Base-by-base conservation (phyloP, 495 filamentous ascomycete species). In the Penicillium arizonense region DNA sequence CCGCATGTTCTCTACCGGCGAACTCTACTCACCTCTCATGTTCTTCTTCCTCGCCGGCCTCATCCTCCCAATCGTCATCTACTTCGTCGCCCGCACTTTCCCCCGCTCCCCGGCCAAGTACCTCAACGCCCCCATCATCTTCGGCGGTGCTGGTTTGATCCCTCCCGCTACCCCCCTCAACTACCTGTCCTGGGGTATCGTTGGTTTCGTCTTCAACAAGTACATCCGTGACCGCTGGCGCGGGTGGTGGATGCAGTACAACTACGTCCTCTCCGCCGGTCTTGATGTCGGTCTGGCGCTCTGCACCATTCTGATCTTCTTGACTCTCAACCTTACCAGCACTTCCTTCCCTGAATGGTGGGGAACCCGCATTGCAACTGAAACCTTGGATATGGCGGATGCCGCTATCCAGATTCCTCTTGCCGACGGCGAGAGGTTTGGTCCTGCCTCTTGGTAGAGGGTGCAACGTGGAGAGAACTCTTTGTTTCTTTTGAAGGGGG, bases 201-300 rank as follows among this genome's bases (percentile, higher is more conserved):
- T 87, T 16, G 87, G 87, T 3, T 75, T 79, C 46, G 38, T 82
- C 36, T 89, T 88, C 72, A 87, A 89, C 64, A 85, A 81, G 63
- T 81, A 69, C 46, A 80, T 89, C 53, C 75, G 81, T 35, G 73
- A 83, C 54, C 75, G 77, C 53, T 83, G 74, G 68, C 79, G 75
- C 30, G 85, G 85, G 30, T 89, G 86, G 87, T 89, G 85, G 87
- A 74, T 85, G 73, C 82, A 85, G 54, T 90, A 89, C 67, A 91
- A 90, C 73, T 91, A 90, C 64, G 75, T 90, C 57, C 80, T 85
- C 0, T 88, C 86, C 18, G 87, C 87, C 0, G 87, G 82, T 3
- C 72, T 92, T 52, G 86, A 89, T 58, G 79, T 81, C 42, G 87
- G 87, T 11, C 73, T 90, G 20, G 79, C 80, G 2, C 66, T 90